These are phyloP conservation scores for Emericellopsis atlantica DNA, from an alignment of 2,329 filamentous ascomycete species.

Conservation along the genomic window DNA sequence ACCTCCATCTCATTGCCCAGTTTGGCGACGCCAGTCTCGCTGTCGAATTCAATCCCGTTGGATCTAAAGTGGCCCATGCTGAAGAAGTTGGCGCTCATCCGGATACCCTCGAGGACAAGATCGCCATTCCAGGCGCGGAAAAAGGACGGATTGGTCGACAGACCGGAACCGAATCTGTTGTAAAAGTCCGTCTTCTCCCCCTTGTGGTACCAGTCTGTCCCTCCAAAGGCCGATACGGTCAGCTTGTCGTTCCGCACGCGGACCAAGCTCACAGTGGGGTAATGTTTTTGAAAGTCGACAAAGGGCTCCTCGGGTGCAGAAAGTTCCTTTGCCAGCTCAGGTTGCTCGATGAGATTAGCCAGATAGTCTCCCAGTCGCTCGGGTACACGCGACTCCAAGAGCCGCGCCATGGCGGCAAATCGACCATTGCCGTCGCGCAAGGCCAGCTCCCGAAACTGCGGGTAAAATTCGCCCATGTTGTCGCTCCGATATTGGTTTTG, in stretches of 20 bases:
- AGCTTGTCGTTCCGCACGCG: conserved; percentile 7
- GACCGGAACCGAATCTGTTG: conserved; percentile 7
- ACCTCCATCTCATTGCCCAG: conserved; percentile 7
- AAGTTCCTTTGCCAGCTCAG: conserved; percentile 5
- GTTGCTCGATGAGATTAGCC: conserved; percentile 6
- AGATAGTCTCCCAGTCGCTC: conserved; percentile 7
- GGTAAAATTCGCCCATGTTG: conserved; percentile 7
- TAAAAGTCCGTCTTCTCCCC: conserved; percentile 6
- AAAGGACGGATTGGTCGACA: conserved; percentile 8
- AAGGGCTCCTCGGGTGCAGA: conserved; percentile 6
- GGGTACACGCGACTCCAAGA: conserved; percentile 5
- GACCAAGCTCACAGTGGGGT: conserved; percentile 4
- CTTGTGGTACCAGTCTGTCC: conserved; percentile 7
- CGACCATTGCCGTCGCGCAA: conserved; percentile 5
- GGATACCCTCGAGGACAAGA: conserved; percentile 6
- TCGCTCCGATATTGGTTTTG: conserved; percentile 5
- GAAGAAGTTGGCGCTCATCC: conserved; percentile 9
- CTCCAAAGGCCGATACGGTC: conserved; percentile 6
- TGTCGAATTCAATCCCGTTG: conserved; percentile 3
- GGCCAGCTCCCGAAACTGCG: conserved; percentile 7
- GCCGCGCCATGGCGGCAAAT: conserved; percentile 7
- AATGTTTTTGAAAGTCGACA: conserved; percentile 7
- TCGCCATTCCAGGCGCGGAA: conserved; percentile 9
- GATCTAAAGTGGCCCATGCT: conserved; percentile 10
- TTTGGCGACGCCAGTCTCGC: conserved; percentile 1